A percentile compares a stretch with the other conserved stretches of the same genome.
These are phyloP conservation scores for Thelonectria discophora DNA, from an alignment of 2,329 filamentous ascomycete species.

Conservation along the genomic window DNA sequence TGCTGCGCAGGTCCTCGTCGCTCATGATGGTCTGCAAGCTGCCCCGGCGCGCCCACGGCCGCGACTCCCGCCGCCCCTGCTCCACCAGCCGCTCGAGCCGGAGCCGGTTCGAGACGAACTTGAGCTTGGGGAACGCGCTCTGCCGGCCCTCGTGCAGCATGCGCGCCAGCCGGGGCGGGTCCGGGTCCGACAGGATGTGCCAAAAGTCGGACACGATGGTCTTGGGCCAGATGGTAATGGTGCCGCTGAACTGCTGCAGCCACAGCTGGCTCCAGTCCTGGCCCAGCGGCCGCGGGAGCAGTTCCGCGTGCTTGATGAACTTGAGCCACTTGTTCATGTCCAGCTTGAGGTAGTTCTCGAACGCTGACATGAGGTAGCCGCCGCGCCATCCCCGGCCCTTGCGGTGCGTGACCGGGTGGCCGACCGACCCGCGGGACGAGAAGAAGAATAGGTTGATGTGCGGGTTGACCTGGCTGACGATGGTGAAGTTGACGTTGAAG, in stretches of 20 bases:
- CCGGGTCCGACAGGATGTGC: conserved; percentile 87
- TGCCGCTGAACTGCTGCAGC: conserved; percentile 94
- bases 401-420: conserved; percentile 92
- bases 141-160: conserved; percentile 94
- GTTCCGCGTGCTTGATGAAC: conserved; percentile 89
- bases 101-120: conserved; percentile 88
- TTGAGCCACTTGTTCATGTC: conserved; percentile 98
- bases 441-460: conserved; percentile 99
- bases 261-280: conserved; percentile 98
- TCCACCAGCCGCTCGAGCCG: conserved; percentile 80
- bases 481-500: conserved; percentile 98
- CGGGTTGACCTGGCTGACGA: conserved; percentile 89
- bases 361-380: conserved; percentile 89
- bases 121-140: conserved; percentile 88
- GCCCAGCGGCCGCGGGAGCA: conserved; percentile 87
- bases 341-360: conserved; percentile 94
- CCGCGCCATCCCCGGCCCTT: conserved; percentile 94
- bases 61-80: conserved; percentile 63
- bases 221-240: conserved; percentile 96
- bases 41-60: conserved; percentile 57
- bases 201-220: conserved; percentile 80
- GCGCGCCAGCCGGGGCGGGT: conserved; percentile 74
- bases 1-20: conserved; percentile 65
- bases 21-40: conserved; percentile 69
- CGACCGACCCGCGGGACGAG: conserved; percentile 89